Evolutionary conservation across 768 basidiomycete genomes (phyloP).

Genomic region (Russula lepida): DNA sequence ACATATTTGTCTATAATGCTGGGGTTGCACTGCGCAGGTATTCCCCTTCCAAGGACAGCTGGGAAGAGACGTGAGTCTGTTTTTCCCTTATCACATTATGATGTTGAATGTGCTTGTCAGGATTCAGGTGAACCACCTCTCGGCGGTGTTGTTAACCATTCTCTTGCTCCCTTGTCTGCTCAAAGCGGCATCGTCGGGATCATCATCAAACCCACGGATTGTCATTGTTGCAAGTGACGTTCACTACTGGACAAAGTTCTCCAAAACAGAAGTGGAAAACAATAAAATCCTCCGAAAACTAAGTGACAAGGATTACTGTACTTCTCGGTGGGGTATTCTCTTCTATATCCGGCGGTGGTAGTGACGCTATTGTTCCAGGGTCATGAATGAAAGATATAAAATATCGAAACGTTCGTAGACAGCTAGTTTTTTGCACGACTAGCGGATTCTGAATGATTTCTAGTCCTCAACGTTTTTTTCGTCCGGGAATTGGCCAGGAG

Average conservation of each 20-base stretch:
- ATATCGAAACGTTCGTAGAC: slow-evolving; percentile 15
- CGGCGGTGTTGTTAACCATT: slow-evolving; percentile 3
- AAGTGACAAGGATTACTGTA: slow-evolving; percentile 8
- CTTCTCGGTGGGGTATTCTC: not conserved
- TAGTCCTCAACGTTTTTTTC: slow-evolving; percentile 18
- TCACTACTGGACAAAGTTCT: slow-evolving; percentile 6
- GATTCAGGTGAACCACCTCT: slow-evolving; percentile 37
- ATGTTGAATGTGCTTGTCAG: slow-evolving; percentile 24
- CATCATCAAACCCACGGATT: slow-evolving; percentile 13
- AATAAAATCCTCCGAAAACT: slow-evolving; percentile 5
- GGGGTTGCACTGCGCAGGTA: slow-evolving; percentile 22
- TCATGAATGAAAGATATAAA: slow-evolving; percentile 4
- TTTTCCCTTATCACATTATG: not conserved
- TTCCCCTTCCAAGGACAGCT: slow-evolving; percentile 26
- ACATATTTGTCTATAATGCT: slow-evolving; percentile 27
- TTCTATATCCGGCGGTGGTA: not conserved
- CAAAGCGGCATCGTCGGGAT: slow-evolving; percentile 7
- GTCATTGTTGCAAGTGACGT: slow-evolving; percentile 16
- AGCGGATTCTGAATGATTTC: not conserved
- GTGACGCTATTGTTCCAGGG: not conserved
- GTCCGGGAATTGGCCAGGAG: slow-evolving; percentile 16
- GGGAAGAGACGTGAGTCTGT: slow-evolving; percentile 24
- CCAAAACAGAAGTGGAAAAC: not conserved
- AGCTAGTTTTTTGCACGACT: too few species aligned
- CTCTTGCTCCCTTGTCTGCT: slow-evolving; percentile 15